phyloP scores from a whole-genome alignment of 2,329 filamentous ascomycete species.

The Fusarium sp. region DNA sequence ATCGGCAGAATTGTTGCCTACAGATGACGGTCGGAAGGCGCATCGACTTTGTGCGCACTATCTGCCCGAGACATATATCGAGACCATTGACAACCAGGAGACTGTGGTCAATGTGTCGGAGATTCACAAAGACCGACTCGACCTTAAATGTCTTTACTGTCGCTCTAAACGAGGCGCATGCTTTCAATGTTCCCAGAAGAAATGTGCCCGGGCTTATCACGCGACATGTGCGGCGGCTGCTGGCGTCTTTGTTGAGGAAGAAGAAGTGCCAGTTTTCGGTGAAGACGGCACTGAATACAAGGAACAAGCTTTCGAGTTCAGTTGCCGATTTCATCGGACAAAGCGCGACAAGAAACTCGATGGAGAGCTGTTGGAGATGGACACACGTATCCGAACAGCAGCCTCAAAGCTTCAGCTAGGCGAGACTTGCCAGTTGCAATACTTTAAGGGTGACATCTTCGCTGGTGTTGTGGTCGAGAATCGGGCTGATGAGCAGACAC shows the following conservation, averaged over 20 bases:
- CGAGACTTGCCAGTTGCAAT: constrained; percentile 89
- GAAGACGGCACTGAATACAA: constrained; percentile 94
- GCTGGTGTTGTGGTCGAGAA: constrained; percentile 91
- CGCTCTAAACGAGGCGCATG: constrained; percentile 95
- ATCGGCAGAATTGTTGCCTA: constrained; percentile 83
- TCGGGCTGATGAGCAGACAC: constrained; percentile 76
- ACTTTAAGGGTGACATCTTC: constrained; percentile 86
- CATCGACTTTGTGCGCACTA: constrained; percentile 92
- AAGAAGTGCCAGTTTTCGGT: constrained; percentile 85
- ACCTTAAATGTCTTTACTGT: constrained; percentile 95
- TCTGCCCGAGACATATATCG: constrained; percentile 91
- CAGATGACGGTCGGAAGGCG: constrained; percentile 87
- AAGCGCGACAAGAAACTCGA: constrained; percentile 85
- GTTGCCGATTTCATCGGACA: constrained; percentile 91
- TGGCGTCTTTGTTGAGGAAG: constrained; percentile 90
- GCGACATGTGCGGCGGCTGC: constrained; percentile 93
- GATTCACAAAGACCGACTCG: constrained; percentile 87
- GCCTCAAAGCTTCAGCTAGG: constrained; percentile 76
- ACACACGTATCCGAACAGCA: constrained; percentile 74
- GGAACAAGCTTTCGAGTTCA: constrained; percentile 91
- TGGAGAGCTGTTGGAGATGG: constrained; percentile 75
- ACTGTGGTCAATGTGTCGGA: constrained; percentile 81
- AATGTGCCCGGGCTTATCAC: constrained; percentile 93
- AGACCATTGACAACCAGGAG: constrained; percentile 76
- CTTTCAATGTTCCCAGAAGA: constrained; percentile 96